These are phyloP conservation scores for Perkinsus chesapeaki DNA, from an alignment of 169 alveolate genomes.

Conservation along the genomic window DNA sequence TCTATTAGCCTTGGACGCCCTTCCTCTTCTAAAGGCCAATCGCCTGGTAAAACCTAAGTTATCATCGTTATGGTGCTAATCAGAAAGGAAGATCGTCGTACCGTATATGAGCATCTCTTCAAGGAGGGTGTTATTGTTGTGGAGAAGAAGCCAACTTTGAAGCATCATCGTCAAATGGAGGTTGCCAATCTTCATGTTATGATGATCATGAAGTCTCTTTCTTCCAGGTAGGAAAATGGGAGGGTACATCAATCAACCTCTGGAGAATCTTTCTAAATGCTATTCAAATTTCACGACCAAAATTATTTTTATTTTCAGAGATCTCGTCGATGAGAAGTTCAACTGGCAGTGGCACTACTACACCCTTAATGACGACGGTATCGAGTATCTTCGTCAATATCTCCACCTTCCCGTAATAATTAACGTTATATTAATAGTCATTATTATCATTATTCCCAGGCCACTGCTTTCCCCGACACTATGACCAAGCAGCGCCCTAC, in stretches of 20 bases:
- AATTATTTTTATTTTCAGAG: conserved; percentile 36
- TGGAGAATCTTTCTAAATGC: no score
- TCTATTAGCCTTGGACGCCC: not conserved
- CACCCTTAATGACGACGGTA: conserved; percentile 48
- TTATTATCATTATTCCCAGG: not conserved
- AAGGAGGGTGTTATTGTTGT: conserved; percentile 55
- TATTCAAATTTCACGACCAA: not conserved
- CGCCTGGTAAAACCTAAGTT: no score
- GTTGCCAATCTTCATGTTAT: conserved; percentile 48
- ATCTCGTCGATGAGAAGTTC: conserved; percentile 38
- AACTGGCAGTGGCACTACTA: conserved; percentile 58
- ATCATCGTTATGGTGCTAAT: conserved; percentile 56
- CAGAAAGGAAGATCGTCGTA: conserved; percentile 44
- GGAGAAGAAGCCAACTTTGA: conserved; percentile 46
- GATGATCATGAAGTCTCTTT: conserved; percentile 42
- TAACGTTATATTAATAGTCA: not conserved
- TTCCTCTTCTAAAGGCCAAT: not conserved
- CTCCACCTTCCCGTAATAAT: not conserved
- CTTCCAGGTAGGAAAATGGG: not conserved
- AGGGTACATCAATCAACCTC: no score
- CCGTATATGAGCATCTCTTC: conserved; percentile 43
- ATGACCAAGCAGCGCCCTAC: conserved; percentile 6
- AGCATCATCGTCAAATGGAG: conserved; percentile 43
- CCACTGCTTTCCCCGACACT: not conserved
- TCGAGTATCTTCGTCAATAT: conserved; percentile 6